phyloP scores from a whole-genome alignment of 495 filamentous ascomycete genomes.

The Aspergillus sparsus region DNA sequence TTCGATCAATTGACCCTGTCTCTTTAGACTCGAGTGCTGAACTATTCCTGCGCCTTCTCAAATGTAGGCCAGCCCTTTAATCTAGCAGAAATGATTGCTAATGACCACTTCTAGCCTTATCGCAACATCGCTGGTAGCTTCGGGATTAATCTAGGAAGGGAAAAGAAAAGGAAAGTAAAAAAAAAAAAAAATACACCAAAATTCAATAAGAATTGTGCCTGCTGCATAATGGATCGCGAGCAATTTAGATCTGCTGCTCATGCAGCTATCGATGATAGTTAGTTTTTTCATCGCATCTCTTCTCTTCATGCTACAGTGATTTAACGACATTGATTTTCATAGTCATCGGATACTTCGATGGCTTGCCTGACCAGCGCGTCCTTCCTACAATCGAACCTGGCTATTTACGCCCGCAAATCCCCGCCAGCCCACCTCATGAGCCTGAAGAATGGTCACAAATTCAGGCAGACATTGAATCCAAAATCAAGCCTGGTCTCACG shows the following conservation, averaged over 20 bases:
- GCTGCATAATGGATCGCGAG: conserved; percentile 69
- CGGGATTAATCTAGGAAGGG: conserved; percentile 7
- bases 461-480: conserved; percentile 78
- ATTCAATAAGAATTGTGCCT: not conserved
- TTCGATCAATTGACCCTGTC: not conserved
- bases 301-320: conserved; percentile 11
- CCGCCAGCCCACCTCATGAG: conserved; percentile 66
- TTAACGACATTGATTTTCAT: conserved; percentile 4
- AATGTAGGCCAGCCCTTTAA: not conserved
- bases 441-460: conserved; percentile 80
- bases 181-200: not conserved
- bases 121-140: not conserved
- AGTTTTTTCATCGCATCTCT: conserved; percentile 28
- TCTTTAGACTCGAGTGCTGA: not conserved
- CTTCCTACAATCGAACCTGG: conserved; percentile 80
- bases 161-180: too few species aligned
- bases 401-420: conserved; percentile 80
- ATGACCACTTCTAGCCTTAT: not conserved
- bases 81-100: not conserved
- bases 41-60: not conserved
- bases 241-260: conserved; percentile 81
- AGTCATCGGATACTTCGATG: conserved; percentile 86
- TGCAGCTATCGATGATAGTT: conserved; percentile 83
- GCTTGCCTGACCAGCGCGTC: conserved; percentile 67
- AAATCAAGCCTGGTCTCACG: conserved; percentile 92